Base-by-base conservation (phyloP, 345 rosid species). In the Litchi chinensis region DNA sequence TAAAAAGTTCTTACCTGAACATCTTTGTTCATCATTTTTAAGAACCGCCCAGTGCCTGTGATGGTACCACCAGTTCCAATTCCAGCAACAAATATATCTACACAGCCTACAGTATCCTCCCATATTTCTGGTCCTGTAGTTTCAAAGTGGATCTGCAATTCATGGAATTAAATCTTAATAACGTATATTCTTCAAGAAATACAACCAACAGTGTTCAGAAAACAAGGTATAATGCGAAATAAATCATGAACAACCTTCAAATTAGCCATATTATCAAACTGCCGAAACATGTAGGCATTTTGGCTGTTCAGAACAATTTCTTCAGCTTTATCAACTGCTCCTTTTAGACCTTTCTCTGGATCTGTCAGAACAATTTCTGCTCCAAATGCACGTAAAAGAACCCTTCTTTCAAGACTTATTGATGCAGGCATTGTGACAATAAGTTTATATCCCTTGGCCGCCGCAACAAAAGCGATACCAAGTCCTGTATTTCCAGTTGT, bases 111-210 rank as follows among this genome's bases (percentile, higher is more conserved):
- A 65, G 99, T 93, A 85, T 93, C 99, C 79, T 90, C 92, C 99
- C 97, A 95, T 39, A 95, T 92, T 83, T 95, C 99, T 63, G 97
- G 98, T 77, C 99, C 98, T 28, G 98, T 95, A 69, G 93, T 92
- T 81, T 95, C 96, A 75, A 91, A 93, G 82, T 95, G 98, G 44
- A 91, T 83, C 98, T 95, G 89, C 84, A 86, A 72, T 79, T 80
- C 70, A 70, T 43, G 63, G 59, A 79, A 59, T 11, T 37, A 60
- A 48, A 73, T 15, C 12, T 73, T 73, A 13, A 41, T 68, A 10
- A 22, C 6, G 50, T 12, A 37, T 4, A 21, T 28, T 63, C 18
- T n/a, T 32, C 78, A 44, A 56, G 52, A 46, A 52, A 54, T 24
- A 70, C 48, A 65, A 63, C 32, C 43, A 67, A 22, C 60, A 18